These are phyloP conservation scores for Lojkania enalia DNA, from an alignment of 2,329 filamentous ascomycete species.

Conservation along the genomic window DNA sequence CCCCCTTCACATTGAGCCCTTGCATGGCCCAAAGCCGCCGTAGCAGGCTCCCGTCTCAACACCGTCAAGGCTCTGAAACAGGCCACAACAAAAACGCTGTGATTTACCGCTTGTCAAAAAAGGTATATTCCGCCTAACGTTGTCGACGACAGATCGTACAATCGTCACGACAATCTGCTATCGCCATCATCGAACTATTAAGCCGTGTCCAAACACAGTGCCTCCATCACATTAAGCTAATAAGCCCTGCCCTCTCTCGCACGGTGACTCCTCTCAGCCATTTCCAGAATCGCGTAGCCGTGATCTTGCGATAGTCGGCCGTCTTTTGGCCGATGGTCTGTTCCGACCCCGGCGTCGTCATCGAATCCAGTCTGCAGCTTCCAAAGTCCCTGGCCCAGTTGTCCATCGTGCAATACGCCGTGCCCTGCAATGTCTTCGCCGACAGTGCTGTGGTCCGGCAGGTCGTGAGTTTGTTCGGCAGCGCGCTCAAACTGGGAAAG, in stretches of 20 bases:
- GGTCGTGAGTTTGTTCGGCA: constrained; percentile 17
- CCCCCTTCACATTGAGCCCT: no score
- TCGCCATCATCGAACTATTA: no score
- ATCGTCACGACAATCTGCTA: no score
- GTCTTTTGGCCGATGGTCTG: not conserved
- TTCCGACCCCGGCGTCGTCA: constrained; percentile 29
- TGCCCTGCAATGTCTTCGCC: constrained; percentile 15
- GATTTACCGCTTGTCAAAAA: no score
- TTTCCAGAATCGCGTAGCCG: not conserved
- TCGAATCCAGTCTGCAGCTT: constrained; percentile 30
- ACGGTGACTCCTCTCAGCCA: not conserved
- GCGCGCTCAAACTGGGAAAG: constrained; percentile 26
- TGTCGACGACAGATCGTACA: no score
- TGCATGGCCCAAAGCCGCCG: no score
- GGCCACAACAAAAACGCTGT: no score
- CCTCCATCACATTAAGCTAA: no score
- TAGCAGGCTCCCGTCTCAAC: no score
- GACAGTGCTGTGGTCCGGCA: not conserved
- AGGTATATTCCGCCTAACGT: no score
- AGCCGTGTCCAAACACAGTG: no score
- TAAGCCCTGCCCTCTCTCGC: constrained; percentile 11
- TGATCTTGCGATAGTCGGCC: not conserved
- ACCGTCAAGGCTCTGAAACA: no score
- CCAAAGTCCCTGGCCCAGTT: constrained; percentile 25
- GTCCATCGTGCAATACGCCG: constrained; percentile 16